A percentile compares a stretch with the other conserved stretches of the same genome.
Conservation (phyloP, 2,329 filamentous ascomycete genomes). For the Aspergillus sp. region DNA sequence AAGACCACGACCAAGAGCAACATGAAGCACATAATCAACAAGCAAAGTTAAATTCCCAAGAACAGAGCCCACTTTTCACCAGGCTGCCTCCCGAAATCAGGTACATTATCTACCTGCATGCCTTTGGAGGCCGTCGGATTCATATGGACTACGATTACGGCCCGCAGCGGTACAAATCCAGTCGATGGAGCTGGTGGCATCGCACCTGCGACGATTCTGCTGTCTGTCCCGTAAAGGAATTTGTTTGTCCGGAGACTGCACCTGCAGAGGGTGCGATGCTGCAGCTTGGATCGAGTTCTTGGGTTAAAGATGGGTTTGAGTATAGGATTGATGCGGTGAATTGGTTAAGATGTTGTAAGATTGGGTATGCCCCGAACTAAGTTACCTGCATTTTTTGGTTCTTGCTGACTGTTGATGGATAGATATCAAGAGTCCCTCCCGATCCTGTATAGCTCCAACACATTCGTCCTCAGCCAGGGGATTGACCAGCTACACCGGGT, state of each 20-base stretch:
- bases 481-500: slow-evolving; percentile 14
- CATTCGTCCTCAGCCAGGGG: slow-evolving; percentile 12
- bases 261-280: slow-evolving; percentile 11
- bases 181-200: slow-evolving; percentile 14
- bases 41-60: not conserved
- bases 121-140: slow-evolving; percentile 8
- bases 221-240: slow-evolving; percentile 6
- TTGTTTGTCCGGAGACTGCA: slow-evolving; percentile 11
- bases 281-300: slow-evolving; percentile 1
- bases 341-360: slow-evolving; percentile 10
- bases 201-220: slow-evolving; percentile 10
- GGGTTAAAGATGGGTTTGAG: slow-evolving; percentile 10
- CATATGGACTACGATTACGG: slow-evolving; percentile 10
- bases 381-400: no score
- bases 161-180: not conserved
- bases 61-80: slow-evolving; percentile 7
- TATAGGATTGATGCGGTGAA: slow-evolving; percentile 9
- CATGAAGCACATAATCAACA: not conserved
- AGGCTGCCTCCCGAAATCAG: slow-evolving; percentile 8
- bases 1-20: not conserved
- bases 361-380: not conserved
- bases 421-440: slow-evolving; percentile 3
- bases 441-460: slow-evolving; percentile 4
- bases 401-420: not conserved
- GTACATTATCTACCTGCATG: slow-evolving; percentile 1